Evolutionary conservation across 805 yeast genomes (phyloP).

Genomic region (Candida coquimbonensis): DNA sequence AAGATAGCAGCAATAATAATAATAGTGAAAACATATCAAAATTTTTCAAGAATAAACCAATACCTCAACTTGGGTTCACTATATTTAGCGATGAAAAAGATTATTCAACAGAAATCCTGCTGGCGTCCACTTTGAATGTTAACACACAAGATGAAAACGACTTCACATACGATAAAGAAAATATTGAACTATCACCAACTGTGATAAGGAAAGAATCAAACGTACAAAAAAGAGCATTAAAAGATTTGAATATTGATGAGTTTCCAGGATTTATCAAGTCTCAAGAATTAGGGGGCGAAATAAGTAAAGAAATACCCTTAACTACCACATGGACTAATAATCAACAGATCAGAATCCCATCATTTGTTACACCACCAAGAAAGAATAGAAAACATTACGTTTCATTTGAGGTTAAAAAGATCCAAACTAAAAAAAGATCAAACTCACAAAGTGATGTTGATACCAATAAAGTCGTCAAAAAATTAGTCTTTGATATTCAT

Average conservation of each 20-base stretch:
- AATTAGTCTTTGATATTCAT: slow-evolving; percentile 20
- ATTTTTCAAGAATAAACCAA: slow-evolving; percentile 2
- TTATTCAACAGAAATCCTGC: slow-evolving; percentile 13
- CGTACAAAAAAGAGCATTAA: slow-evolving; percentile 5
- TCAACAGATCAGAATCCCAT: slow-evolving; percentile 12
- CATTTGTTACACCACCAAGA: slow-evolving; percentile 23
- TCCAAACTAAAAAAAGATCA: slow-evolving; percentile 17
- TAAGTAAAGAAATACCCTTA: slow-evolving; percentile 3
- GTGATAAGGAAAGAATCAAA: background rate
- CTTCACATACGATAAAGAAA: slow-evolving; percentile 13
- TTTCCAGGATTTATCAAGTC: slow-evolving; percentile 15
- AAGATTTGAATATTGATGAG: slow-evolving; percentile 14
- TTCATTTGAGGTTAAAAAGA: slow-evolving; percentile 12
- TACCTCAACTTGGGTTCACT: slow-evolving; percentile 16
- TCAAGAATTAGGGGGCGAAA: slow-evolving; percentile 1
- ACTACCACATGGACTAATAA: slow-evolving; percentile 14
- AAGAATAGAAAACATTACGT: slow-evolving; percentile 14
- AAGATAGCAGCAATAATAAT: background rate
- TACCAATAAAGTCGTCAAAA: slow-evolving; percentile 17
- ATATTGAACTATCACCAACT: background rate
- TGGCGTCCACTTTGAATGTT: slow-evolving; percentile 9
- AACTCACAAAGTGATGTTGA: slow-evolving; percentile 15
- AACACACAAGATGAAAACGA: slow-evolving; percentile 15
- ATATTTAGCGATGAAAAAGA: slow-evolving; percentile 21
- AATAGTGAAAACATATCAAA: background rate